Evolutionary conservation across 768 basidiomycete species (phyloP).

Genomic region (Leccinum arenicola): DNA sequence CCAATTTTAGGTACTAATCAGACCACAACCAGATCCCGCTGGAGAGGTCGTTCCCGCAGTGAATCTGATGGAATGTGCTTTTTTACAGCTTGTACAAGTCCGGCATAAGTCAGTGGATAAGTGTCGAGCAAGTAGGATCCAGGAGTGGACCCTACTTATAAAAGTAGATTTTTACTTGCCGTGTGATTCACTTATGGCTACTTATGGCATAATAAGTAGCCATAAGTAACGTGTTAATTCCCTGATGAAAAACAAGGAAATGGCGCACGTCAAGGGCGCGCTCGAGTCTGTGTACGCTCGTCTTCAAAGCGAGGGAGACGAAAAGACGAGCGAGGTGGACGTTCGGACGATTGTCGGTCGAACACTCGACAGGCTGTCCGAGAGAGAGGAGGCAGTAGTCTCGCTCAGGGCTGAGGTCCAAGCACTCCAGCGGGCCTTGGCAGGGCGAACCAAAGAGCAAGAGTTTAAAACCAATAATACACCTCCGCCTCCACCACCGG

Average conservation of each 20-base stretch:
- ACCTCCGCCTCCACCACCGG: conserved; percentile 60
- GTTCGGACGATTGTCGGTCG: conserved; percentile 67
- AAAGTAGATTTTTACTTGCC: too few species aligned
- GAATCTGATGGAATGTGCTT: too few species aligned
- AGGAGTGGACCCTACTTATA: too few species aligned
- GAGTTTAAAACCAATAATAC: conserved; percentile 67
- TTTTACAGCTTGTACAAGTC: too few species aligned
- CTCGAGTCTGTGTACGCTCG: conserved; percentile 83
- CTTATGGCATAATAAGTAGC: too few species aligned
- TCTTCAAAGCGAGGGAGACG: conserved; percentile 55
- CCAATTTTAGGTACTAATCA: too few species aligned
- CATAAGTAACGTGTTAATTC: too few species aligned
- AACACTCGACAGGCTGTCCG: conserved; percentile 63
- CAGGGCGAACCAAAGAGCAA: conserved; percentile 56
- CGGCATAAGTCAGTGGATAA: too few species aligned
- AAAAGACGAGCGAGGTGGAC: conserved; percentile 52
- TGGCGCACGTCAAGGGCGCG: conserved; percentile 76
- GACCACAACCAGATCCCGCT: too few species aligned
- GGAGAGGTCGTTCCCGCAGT: too few species aligned
- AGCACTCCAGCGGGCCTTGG: conserved; percentile 49
- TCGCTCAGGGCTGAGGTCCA: conserved; percentile 48
- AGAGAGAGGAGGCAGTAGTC: conserved; percentile 66
- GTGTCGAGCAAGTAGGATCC: too few species aligned
- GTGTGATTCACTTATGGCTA: too few species aligned
- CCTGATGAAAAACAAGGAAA: conserved; percentile 62